These are phyloP conservation scores for Helichrysum umbraculigerum DNA, from an alignment of 129 eudicot species.

Conservation along the genomic window DNA sequence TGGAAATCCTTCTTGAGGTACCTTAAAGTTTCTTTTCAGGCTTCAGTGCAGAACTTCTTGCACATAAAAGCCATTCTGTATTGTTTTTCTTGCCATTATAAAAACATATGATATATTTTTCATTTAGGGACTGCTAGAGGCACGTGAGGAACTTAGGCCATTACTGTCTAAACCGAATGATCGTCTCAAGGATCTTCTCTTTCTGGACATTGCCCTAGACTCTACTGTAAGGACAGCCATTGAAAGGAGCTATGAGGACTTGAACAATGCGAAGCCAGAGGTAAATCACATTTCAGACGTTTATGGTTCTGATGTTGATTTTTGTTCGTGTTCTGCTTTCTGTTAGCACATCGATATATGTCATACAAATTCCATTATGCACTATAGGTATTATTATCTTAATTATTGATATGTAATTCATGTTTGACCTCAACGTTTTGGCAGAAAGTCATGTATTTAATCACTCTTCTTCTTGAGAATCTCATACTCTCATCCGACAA, in stretches of 20 bases:
- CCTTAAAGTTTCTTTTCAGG: constrained; percentile 7
- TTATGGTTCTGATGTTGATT: background rate
- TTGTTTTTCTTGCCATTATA: constrained; percentile 13
- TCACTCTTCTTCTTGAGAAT: constrained; percentile 84
- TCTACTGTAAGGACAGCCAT: constrained; percentile 91
- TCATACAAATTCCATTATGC: background rate
- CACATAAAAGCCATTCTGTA: constrained; percentile 9
- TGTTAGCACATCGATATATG: background rate
- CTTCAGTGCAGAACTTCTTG: constrained; percentile 21
- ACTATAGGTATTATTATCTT: constrained; percentile 15
- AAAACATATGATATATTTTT: background rate
- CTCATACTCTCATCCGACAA: constrained; percentile 82
- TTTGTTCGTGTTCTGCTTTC: background rate
- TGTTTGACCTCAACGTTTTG: constrained; percentile 26
- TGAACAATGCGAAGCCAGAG: constrained; percentile 84
- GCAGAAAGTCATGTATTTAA: constrained; percentile 91
- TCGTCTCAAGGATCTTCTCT: constrained; percentile 86
- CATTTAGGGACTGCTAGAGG: constrained; percentile 85
- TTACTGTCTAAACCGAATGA: constrained; percentile 74
- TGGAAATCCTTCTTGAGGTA: constrained; percentile 89
- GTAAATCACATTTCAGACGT: constrained; percentile 37
- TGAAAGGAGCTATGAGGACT: constrained; percentile 88
- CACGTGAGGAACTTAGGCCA: constrained; percentile 87
- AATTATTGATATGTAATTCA: background rate
- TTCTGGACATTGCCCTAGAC: constrained; percentile 93